Percentiles rank a stretch among this genome's conserved stretches.
Conservation (phyloP, 345 rosid species). For the Rhizophora apiculata region DNA sequence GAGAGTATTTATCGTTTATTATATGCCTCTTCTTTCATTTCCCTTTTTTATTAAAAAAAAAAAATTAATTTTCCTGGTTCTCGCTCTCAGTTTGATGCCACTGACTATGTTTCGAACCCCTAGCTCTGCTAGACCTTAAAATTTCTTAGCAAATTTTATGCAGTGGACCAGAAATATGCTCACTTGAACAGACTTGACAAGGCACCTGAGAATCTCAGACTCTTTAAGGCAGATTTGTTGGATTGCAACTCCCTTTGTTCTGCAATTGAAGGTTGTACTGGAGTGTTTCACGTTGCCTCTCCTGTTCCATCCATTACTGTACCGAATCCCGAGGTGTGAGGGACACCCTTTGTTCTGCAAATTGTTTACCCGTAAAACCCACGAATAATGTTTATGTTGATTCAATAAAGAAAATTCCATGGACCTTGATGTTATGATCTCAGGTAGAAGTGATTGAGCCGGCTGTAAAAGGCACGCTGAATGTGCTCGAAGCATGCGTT, state of each 20-base stretch:
- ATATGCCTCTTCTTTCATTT: no score
- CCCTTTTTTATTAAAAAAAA: no score
- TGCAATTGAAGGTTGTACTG: constrained; percentile 53
- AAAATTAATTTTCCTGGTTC: no score
- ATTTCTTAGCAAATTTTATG: neutral
- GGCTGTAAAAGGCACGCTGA: constrained; percentile 61
- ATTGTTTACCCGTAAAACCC: neutral
- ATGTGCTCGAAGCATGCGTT: constrained; percentile 61
- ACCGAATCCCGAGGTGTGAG: constrained; percentile 35
- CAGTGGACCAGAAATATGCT: constrained; percentile 50
- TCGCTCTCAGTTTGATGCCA: no score
- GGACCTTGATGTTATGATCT: neutral
- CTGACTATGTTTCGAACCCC: neutral
- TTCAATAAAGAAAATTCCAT: neutral
- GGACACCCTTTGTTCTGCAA: neutral
- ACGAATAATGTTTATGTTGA: neutral
- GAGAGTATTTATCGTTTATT: no score
- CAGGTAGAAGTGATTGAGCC: constrained; percentile 61
- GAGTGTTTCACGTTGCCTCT: constrained; percentile 68
- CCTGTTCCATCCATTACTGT: constrained; percentile 51
- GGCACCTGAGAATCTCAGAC: constrained; percentile 57
- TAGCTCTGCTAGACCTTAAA: neutral
- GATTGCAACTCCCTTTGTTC: constrained; percentile 42
- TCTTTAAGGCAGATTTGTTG: constrained; percentile 58
- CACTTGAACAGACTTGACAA: constrained; percentile 48